These are phyloP conservation scores for Cytospora piceicola DNA, from an alignment of 2,329 filamentous ascomycete genomes.

Conservation along the genomic window DNA sequence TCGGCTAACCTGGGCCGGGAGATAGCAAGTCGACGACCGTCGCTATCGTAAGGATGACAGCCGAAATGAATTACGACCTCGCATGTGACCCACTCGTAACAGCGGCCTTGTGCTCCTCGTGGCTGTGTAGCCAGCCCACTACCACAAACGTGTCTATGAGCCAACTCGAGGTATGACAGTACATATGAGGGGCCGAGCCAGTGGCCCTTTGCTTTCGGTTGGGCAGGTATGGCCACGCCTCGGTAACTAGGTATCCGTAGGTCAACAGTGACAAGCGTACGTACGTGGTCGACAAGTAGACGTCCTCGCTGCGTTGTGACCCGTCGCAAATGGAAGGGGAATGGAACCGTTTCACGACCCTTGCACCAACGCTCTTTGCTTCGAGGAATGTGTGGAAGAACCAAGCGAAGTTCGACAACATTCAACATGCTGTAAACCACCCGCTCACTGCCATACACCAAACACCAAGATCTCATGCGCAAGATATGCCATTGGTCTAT, in stretches of 20 bases:
- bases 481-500: conserved; percentile 11
- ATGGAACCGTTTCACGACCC: no score
- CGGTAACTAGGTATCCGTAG: no score
- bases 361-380: no score
- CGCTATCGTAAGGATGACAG: neutral
- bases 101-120: neutral
- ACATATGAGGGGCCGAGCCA: no score
- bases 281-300: no score
- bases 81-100: neutral
- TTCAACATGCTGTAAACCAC: neutral
- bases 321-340: no score
- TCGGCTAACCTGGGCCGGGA: neutral
- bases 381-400: neutral
- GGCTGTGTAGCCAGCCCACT: neutral
- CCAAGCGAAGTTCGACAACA: neutral
- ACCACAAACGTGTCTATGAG: neutral
- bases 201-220: no score
- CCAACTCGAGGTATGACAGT: no score
- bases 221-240: no score
- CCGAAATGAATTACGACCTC: neutral
- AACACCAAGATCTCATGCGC: neutral
- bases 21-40: neutral
- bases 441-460: neutral
- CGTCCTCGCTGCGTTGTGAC: no score
- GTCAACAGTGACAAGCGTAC: no score